A percentile compares a stretch with the other conserved stretches of the same genome.
Conservation (phyloP, 164 flowering plant genomes). For the Berberis vulgaris region DNA sequence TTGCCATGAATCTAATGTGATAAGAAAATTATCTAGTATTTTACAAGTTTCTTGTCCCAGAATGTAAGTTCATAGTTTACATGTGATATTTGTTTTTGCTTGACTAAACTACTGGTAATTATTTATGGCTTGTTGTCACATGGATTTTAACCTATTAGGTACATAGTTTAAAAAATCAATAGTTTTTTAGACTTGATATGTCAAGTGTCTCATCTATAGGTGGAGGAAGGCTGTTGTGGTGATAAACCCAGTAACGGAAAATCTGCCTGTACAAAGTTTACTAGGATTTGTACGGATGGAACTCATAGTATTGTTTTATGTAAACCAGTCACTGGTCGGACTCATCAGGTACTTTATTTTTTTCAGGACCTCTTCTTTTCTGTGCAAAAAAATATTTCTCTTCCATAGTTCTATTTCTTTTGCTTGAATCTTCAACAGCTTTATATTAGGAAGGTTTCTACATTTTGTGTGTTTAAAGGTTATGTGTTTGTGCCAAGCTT, state of each 20-base stretch:
- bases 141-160: no score
- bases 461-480: background rate
- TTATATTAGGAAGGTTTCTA: background rate
- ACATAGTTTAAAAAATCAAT: no score
- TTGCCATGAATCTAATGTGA: no score
- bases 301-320: constrained; percentile 69
- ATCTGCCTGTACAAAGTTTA: constrained; percentile 75
- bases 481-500: background rate
- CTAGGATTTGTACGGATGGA: constrained; percentile 68
- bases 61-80: no score
- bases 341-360: constrained; percentile 60
- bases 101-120: no score
- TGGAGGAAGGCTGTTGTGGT: constrained; percentile 20
- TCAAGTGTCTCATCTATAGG: constrained; percentile 30
- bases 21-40: no score
- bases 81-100: no score
- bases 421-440: background rate
- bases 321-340: constrained; percentile 85
- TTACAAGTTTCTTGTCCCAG: no score
- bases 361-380: background rate
- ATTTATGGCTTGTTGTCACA: no score
- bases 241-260: constrained; percentile 46
- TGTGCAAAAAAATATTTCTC: background rate
- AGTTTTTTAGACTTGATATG: background rate
- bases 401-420: background rate